These are phyloP conservation scores for Podaxis sp. DNA, from an alignment of 768 basidiomycete genomes.

Conservation along the genomic window DNA sequence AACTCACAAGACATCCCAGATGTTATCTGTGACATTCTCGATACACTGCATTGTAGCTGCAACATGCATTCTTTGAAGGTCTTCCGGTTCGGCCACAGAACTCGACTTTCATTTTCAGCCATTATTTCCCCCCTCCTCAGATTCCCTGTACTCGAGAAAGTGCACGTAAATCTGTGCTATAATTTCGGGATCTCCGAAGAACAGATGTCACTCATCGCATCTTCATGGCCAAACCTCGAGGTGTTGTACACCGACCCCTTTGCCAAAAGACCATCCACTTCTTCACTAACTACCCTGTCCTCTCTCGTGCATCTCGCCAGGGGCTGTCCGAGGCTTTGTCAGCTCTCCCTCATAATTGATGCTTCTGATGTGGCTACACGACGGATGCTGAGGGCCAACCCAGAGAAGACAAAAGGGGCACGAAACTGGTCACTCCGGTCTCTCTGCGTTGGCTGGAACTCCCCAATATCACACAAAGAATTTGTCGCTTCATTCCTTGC, in stretches of 20 bases:
- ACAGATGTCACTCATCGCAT: not conserved
- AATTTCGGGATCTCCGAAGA: not conserved
- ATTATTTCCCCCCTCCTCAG: not conserved
- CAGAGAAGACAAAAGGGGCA: too few relatives aligned
- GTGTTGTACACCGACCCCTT: not conserved
- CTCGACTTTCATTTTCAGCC: not conserved
- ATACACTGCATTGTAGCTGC: not conserved
- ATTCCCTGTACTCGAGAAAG: not conserved
- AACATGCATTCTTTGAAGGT: not conserved
- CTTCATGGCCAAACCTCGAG: not conserved
- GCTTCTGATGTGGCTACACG: too few relatives aligned
- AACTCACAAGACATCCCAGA: not conserved
- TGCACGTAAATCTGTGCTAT: not conserved
- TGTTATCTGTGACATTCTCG: not conserved
- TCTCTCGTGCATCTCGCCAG: not conserved
- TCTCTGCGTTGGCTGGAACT: too few relatives aligned
- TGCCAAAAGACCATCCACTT: not conserved
- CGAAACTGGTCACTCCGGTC: too few relatives aligned
- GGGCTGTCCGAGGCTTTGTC: not conserved
- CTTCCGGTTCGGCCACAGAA: not conserved
- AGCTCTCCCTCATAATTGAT: not conserved
- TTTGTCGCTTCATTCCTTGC: too few relatives aligned
- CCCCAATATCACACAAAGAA: not conserved
- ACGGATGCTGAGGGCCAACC: too few relatives aligned
- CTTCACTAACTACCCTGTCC: not conserved